These are phyloP conservation scores for Acidomyces sp. DNA, from an alignment of 495 filamentous ascomycete genomes.

Conservation along the genomic window DNA sequence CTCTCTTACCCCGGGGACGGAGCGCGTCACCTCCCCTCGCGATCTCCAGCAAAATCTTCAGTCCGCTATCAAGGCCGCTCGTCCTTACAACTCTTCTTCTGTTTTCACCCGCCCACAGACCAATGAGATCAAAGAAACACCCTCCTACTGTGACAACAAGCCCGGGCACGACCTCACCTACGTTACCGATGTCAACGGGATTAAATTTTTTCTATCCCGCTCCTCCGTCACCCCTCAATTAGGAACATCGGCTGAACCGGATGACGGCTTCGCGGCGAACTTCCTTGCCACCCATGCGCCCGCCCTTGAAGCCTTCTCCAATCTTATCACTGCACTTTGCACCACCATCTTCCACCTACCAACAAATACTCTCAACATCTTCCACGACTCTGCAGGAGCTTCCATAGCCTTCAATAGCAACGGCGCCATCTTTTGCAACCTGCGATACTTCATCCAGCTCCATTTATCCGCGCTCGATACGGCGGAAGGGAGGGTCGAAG, in stretches of 20 bases:
- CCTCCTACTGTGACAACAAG: slow-evolving; percentile 76
- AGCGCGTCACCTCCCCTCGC: slow-evolving; percentile 26
- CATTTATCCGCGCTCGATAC: slow-evolving; percentile 37
- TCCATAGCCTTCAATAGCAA: slow-evolving; percentile 87
- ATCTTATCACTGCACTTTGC: slow-evolving; percentile 54
- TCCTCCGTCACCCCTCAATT: too few relatives aligned
- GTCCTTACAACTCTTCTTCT: slow-evolving; percentile 58
- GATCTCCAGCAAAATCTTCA: slow-evolving; percentile 52
- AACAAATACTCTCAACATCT: slow-evolving; percentile 58
- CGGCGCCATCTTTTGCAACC: slow-evolving; percentile 87
- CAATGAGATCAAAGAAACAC: slow-evolving; percentile 65
- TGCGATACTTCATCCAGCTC: slow-evolving; percentile 69
- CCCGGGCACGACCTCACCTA: slow-evolving; percentile 69
- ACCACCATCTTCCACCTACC: slow-evolving; percentile 56
- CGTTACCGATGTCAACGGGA: slow-evolving; percentile 44
- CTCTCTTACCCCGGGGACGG: slow-evolving; percentile 7
- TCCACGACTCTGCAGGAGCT: slow-evolving; percentile 62
- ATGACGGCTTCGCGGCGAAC: too few relatives aligned
- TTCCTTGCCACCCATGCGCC: slow-evolving; percentile 52
- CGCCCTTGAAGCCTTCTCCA: slow-evolving; percentile 57
- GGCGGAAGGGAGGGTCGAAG: slow-evolving; percentile 39
- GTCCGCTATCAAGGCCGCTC: slow-evolving; percentile 68
- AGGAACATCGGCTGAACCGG: slow-evolving; percentile 33
- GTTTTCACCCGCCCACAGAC: slow-evolving; percentile 60
- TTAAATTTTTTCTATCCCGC: slow-evolving; percentile 57